Evolutionary conservation across 495 filamentous ascomycete species (phyloP).

Genomic region (Penicillium chermesinum): DNA sequence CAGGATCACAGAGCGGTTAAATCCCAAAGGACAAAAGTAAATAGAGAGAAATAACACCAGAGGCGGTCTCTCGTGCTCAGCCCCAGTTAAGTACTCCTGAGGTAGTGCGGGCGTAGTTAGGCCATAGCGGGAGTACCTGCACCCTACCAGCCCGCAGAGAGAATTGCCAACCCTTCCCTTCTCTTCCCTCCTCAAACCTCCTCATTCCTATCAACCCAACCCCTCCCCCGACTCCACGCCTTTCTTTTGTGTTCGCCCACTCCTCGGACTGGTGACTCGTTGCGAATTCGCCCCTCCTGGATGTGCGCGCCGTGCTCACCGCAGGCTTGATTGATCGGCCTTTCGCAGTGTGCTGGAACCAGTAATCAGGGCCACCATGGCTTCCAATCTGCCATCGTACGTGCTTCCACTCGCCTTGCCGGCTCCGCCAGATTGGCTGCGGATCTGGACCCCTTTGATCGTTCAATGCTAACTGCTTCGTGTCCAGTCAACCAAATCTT

Average conservation of each 20-base stretch:
- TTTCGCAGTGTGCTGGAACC: constrained; percentile 27
- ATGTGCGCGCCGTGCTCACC: constrained; percentile 36
- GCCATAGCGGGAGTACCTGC: constrained; percentile 22
- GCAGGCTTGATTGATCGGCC: constrained; percentile 43
- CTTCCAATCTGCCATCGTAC: constrained; percentile 58
- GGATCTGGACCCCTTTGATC: constrained; percentile 7
- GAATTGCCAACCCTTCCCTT: constrained; percentile 18
- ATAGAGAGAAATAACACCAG: background rate
- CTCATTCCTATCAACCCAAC: constrained; percentile 13
- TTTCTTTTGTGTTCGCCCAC: constrained; percentile 9
- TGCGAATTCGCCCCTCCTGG: constrained; percentile 28
- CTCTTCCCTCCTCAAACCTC: constrained; percentile 16
- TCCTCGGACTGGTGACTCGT: constrained; percentile 12
- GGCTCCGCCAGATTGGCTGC: background rate
- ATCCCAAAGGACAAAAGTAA: background rate
- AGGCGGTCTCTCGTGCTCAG: constrained; percentile 21
- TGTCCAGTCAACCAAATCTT: constrained; percentile 53
- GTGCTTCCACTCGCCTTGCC: constrained; percentile 20
- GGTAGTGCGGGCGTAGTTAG: constrained; percentile 17
- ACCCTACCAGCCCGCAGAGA: constrained; percentile 11
- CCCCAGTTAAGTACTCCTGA: constrained; percentile 18
- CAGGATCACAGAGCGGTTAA: background rate
- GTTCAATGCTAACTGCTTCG: constrained; percentile 20
- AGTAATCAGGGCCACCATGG: constrained; percentile 40
- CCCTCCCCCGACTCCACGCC: constrained; percentile 7